Evolutionary conservation across 805 yeast species (phyloP).

Genomic region (Saccharomycopsis fodiens): DNA sequence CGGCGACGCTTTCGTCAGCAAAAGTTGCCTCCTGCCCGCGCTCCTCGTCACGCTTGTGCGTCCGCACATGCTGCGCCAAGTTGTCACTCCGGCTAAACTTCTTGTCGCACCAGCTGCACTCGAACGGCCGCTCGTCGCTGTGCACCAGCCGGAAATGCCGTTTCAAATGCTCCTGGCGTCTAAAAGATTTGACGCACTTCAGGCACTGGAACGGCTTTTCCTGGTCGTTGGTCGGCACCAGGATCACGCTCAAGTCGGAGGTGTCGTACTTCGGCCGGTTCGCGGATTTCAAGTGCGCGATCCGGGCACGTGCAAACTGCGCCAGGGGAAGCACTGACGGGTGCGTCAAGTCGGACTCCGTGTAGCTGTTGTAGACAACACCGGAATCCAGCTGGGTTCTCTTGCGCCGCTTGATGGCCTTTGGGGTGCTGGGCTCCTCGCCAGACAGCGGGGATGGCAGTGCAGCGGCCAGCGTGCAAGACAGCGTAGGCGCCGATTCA

Average conservation of each 20-base stretch:
- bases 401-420: constrained; percentile 13
- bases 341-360: not conserved
- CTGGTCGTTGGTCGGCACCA: constrained; percentile 10
- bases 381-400: constrained; percentile 14
- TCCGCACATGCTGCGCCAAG: constrained; percentile 54
- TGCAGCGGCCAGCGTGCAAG: not conserved
- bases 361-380: not conserved
- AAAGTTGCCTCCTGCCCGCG: too few species aligned
- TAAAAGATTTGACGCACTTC: constrained; percentile 38
- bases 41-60: constrained; percentile 34
- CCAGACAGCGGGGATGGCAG: not conserved
- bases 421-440: not conserved
- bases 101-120: constrained; percentile 50
- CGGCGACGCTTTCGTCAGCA: too few species aligned
- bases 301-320: not conserved
- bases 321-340: constrained; percentile 1
- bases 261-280: constrained; percentile 4
- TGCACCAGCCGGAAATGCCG: constrained; percentile 64
- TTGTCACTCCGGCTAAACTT: constrained; percentile 63
- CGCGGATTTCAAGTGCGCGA: not conserved
- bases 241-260: constrained; percentile 10
- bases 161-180: constrained; percentile 59
- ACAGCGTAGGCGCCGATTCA: not conserved
- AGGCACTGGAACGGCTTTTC: constrained; percentile 33
- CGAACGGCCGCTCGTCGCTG: constrained; percentile 50